A percentile compares a stretch with the other conserved stretches of the same genome.
Evolutionary conservation across 2,329 filamentous ascomycete species (phyloP).

Genomic region (Microcera coccophila): DNA sequence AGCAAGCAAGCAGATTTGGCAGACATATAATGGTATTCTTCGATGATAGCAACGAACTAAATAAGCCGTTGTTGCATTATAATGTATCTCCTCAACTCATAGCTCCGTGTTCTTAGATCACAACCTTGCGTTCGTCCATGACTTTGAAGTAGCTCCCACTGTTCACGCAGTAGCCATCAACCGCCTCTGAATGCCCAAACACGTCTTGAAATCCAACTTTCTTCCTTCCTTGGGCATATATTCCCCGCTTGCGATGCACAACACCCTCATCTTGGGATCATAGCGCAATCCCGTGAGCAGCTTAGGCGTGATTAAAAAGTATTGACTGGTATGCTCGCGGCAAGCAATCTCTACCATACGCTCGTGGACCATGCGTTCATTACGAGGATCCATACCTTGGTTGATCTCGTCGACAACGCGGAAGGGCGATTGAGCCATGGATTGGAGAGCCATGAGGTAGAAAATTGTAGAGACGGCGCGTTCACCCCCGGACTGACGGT

Average conservation of each 20-base stretch:
- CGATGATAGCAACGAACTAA: not conserved
- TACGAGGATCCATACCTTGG: slow-evolving; percentile 97
- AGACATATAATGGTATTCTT: not conserved
- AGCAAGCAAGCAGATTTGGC: too few species aligned
- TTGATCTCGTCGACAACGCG: slow-evolving; percentile 99
- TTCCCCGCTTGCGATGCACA: slow-evolving; percentile 91
- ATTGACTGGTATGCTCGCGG: slow-evolving; percentile 72
- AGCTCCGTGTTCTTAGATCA: too few species aligned
- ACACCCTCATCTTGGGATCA: slow-evolving; percentile 83
- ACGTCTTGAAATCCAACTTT: slow-evolving; percentile 47
- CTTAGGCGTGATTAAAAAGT: slow-evolving; percentile 98
- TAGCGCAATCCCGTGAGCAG: slow-evolving; percentile 81
- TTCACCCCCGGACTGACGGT: slow-evolving; percentile 94
- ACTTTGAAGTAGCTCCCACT: not conserved
- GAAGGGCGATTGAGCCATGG: slow-evolving; percentile 89
- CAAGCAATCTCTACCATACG: slow-evolving; percentile 98
- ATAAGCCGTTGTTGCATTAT: not conserved
- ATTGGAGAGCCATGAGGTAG: slow-evolving; percentile 97
- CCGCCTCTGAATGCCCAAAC: slow-evolving; percentile 42
- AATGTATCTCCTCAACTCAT: not conserved
- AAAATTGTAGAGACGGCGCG: slow-evolving; percentile 96
- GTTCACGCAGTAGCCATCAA: slow-evolving; percentile 33
- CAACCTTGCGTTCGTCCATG: slow-evolving; percentile 1
- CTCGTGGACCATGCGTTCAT: slow-evolving; percentile 96
- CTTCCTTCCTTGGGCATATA: slow-evolving; percentile 55